phyloP scores from a whole-genome alignment of 495 filamentous ascomycete species.

The Penicillium lagena region DNA sequence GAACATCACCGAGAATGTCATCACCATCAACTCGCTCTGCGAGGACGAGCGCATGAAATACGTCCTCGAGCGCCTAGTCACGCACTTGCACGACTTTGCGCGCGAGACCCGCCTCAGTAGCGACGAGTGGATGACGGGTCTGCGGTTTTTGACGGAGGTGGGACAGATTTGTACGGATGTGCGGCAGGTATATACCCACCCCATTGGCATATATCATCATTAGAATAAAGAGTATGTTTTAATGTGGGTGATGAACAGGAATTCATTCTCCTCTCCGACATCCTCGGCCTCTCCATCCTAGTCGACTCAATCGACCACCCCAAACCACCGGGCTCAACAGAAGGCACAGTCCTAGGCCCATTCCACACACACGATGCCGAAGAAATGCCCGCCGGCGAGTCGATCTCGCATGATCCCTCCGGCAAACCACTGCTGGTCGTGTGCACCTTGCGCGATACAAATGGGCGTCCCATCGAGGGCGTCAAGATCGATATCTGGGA shows the following conservation, averaged over 20 bases:
- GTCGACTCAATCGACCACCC: conserved; percentile 92
- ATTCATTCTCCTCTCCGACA: conserved; percentile 91
- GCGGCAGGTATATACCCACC: conserved; percentile 87
- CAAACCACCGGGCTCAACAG: conserved; percentile 67
- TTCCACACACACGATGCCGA: conserved; percentile 92
- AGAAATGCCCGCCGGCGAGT: conserved; percentile 51
- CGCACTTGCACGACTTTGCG: conserved; percentile 78
- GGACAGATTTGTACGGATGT: conserved; percentile 69
- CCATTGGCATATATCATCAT: conserved; percentile 58
- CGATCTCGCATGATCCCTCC: conserved; percentile 61
- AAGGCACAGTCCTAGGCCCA: conserved; percentile 85
- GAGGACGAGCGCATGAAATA: conserved; percentile 61
- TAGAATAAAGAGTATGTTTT: no score
- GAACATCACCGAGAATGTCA: conserved; percentile 76
- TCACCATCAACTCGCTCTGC: conserved; percentile 67
- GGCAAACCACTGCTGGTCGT: conserved; percentile 63
- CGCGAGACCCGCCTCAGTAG: conserved; percentile 74
- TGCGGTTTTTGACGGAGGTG: conserved; percentile 65
- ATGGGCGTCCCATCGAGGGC: conserved; percentile 58
- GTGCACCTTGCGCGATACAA: conserved; percentile 66
- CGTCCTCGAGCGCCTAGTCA: conserved; percentile 65
- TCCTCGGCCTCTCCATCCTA: conserved; percentile 82
- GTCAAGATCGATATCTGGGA: conserved; percentile 93
- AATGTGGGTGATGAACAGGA: conserved; percentile 44
- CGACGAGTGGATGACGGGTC: conserved; percentile 71